Evolutionary conservation across 2,329 filamentous ascomycete genomes (phyloP).

Genomic region (Colletotrichum costaricense): DNA sequence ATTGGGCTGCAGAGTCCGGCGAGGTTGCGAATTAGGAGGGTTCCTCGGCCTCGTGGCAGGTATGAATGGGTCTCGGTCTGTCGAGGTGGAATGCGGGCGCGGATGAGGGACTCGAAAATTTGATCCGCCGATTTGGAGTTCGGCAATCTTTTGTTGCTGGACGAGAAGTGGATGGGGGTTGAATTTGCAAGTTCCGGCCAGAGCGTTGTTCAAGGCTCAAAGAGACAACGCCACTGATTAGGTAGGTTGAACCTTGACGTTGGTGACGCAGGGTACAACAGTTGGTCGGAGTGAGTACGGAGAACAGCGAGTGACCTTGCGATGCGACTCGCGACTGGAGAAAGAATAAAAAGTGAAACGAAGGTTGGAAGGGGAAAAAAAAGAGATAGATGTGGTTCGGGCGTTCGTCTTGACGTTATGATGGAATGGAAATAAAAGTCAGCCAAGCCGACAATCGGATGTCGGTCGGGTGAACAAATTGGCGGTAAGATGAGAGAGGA

Average conservation of each 20-base stretch:
- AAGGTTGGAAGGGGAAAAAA: slow-evolving; percentile 15
- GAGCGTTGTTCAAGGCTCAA: background rate
- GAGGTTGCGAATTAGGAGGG: background rate
- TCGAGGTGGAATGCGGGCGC: background rate
- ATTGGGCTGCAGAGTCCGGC: background rate
- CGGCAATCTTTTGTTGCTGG: background rate
- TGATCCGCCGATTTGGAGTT: background rate
- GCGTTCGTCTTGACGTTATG: slow-evolving; percentile 29
- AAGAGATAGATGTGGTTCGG: slow-evolving; percentile 17
- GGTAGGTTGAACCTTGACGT: slow-evolving; percentile 2
- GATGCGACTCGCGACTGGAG: slow-evolving; percentile 11
- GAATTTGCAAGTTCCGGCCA: background rate
- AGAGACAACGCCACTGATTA: background rate
- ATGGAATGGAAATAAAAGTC: slow-evolving; percentile 6
- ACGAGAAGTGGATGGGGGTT: background rate
- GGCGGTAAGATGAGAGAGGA: background rate
- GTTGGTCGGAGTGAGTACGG: background rate
- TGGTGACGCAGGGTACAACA: slow-evolving; percentile 4
- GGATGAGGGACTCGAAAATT: background rate
- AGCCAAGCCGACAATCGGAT: background rate
- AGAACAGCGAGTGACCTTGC: slow-evolving; percentile 4
- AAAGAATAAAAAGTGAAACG: slow-evolving; percentile 31
- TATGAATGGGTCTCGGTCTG: background rate
- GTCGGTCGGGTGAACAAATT: background rate
- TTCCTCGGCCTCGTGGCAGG: slow-evolving; percentile 3